Evolutionary conservation across 2,329 filamentous ascomycete species (phyloP).

Genomic region (Verticillium nubilum): DNA sequence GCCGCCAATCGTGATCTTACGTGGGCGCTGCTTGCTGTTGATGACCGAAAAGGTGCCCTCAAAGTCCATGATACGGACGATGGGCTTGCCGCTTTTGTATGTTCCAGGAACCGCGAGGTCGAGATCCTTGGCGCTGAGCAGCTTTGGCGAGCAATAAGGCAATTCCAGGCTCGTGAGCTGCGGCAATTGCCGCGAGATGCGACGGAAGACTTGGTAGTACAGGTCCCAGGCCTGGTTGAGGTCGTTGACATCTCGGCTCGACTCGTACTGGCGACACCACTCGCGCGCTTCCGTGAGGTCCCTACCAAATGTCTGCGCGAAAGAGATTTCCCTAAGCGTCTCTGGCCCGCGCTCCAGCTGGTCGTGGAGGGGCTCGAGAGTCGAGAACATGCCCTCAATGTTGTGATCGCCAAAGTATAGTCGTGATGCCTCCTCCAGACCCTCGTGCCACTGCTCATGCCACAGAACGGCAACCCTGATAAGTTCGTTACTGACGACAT

Average conservation of each 20-base stretch:
- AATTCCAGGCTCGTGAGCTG: constrained; percentile 90
- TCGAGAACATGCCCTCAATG: constrained; percentile 94
- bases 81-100: constrained; percentile 71
- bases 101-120: constrained; percentile 95
- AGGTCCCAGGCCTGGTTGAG: constrained; percentile 98
- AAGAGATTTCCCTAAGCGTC: constrained; percentile 92
- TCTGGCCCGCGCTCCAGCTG: constrained; percentile 87
- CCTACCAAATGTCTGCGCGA: constrained; percentile 93
- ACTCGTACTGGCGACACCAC: constrained; percentile 90
- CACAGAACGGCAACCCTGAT: constrained; percentile 95
- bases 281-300: constrained; percentile 93
- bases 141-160: constrained; percentile 92
- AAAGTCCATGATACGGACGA: constrained; percentile 84
- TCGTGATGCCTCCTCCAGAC: constrained; percentile 89
- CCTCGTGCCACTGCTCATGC: constrained; percentile 99
- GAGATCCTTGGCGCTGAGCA: constrained; percentile 78
- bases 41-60: constrained; percentile 89
- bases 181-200: constrained; percentile 87
- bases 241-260: constrained; percentile 85
- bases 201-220: constrained; percentile 97
- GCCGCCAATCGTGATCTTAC: constrained; percentile 81
- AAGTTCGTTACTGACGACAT: constrained; percentile 90
- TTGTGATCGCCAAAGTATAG: constrained; percentile 98
- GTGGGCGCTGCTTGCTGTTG: constrained; percentile 91
- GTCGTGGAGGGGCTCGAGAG: constrained; percentile 83